phyloP scores from a whole-genome alignment of 805 yeast genomes.

The Lipomyces starkeyi region DNA sequence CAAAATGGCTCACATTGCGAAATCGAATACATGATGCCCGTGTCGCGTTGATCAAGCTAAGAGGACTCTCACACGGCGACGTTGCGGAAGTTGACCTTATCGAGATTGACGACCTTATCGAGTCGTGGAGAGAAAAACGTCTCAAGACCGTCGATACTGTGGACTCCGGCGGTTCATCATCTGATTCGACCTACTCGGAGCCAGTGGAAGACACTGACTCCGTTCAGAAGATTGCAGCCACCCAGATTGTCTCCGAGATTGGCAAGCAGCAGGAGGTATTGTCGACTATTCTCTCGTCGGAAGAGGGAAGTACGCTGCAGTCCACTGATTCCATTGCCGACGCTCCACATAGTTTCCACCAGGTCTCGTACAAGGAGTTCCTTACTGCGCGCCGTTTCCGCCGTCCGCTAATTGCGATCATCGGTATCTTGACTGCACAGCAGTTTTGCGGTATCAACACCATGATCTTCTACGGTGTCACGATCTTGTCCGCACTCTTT shows the following conservation, averaged over 20 bases:
- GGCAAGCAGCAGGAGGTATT: conserved; percentile 6
- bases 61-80: conserved; percentile 44
- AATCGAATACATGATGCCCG: conserved; percentile 55
- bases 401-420: conserved; percentile 67
- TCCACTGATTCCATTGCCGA: conserved; percentile 29
- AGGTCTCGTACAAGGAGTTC: conserved; percentile 49
- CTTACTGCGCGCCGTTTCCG: conserved; percentile 57
- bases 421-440: conserved; percentile 79
- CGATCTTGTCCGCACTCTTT: conserved; percentile 71
- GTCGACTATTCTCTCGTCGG: conserved; percentile 17
- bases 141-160: conserved; percentile 4
- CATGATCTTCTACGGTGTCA: conserved; percentile 90
- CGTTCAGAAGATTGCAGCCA: conserved; percentile 9
- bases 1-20: conserved; percentile 73
- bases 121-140: conserved; percentile 31
- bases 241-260: neutral
- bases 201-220: conserved; percentile 15
- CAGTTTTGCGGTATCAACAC: conserved; percentile 94
- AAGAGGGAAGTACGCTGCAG: conserved; percentile 37
- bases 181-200: conserved; percentile 32
- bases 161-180: conserved; percentile 11
- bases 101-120: conserved; percentile 31
- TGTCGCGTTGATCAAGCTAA: conserved; percentile 46
- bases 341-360: conserved; percentile 24
- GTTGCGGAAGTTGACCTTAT: conserved; percentile 23